Evolutionary conservation across 192 early-diverging fungal genomes (phyloP).

Genomic region (Coemansia sp.): DNA sequence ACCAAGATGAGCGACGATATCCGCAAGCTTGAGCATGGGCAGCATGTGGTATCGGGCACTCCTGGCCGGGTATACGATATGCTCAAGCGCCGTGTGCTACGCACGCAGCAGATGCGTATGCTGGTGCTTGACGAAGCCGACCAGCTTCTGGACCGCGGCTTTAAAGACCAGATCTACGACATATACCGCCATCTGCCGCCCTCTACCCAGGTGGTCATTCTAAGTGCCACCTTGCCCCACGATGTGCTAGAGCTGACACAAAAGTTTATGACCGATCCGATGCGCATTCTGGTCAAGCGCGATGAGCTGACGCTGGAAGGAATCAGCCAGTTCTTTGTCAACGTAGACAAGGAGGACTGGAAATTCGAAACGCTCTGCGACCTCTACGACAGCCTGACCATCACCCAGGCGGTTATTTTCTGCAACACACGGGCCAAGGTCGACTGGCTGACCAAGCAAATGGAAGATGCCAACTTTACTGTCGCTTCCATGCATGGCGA

Average conservation of each 20-base stretch:
- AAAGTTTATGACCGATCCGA: slow-evolving; percentile 96
- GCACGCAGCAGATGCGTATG: slow-evolving; percentile 87
- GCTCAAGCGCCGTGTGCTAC: slow-evolving; percentile 82
- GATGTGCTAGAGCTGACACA: slow-evolving; percentile 96
- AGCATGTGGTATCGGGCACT: slow-evolving; percentile 92
- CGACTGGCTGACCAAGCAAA: slow-evolving; percentile 95
- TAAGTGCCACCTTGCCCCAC: slow-evolving; percentile 89
- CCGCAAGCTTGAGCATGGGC: slow-evolving; percentile 84
- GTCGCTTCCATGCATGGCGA: slow-evolving; percentile 99
- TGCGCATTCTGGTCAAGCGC: slow-evolving; percentile 95
- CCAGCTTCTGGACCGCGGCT: slow-evolving; percentile 89
- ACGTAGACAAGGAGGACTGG: slow-evolving; percentile 97
- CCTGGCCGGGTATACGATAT: slow-evolving; percentile 97
- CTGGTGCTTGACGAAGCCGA: slow-evolving; percentile 97
- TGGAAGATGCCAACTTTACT: slow-evolving; percentile 96
- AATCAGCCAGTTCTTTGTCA: slow-evolving; percentile 98
- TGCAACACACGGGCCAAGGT: slow-evolving; percentile 97
- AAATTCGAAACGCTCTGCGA: slow-evolving; percentile 98
- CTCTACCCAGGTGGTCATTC: slow-evolving; percentile 85
- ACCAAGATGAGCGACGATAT: slow-evolving; percentile 92
- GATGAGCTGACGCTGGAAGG: slow-evolving; percentile 98
- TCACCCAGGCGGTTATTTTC: slow-evolving; percentile 98
- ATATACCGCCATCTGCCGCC: slow-evolving; percentile 91
- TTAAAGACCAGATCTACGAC: slow-evolving; percentile 97
- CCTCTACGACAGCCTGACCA: slow-evolving; percentile 93